Base-by-base conservation (phyloP, 345 rosid species). In the Moringa oleifera region DNA sequence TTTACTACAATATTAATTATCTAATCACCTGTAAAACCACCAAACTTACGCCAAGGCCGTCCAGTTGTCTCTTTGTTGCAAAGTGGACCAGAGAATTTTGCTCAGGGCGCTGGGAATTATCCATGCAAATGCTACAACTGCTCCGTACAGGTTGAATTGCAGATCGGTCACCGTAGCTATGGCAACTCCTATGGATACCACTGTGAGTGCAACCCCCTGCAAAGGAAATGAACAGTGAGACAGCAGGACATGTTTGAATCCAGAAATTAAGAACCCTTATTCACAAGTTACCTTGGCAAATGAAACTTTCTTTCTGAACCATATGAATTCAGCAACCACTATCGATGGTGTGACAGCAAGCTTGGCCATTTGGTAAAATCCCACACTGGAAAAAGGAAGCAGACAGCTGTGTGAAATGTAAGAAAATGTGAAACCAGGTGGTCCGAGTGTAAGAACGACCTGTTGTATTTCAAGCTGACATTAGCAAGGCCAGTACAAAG, bases 311-410 rank as follows among this genome's bases (percentile, higher is more conserved):
- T 88, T 94, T 55, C 65, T 55, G 47, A 72, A 94, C 80, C 89
- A 85, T 64, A 90, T 71, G 71, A 90, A 94, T 65, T 94, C 97
- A 19, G 90, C 88, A 23, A 94, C 73, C 65, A 94, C 96, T 67
- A 94, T 88, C 19, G 99, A 88, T 13, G 99, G 99, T 0, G 96
- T 94, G 31, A 88, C 96, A 20, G 92, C 89, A 71, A 90, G 83
- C 85, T 94, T 90, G 17, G 95, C 88, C 96, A 94, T 94, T 80
- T 88, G 97, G 74, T 94, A 94, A 75, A 94, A 94, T 59, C 99
- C 95, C 55, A 94, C 93, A 67, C 99, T 94, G 71, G 0, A 33
- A 33, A 33, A 33, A 33, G 11, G 11, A 33, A 33, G 11, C 5
- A 41, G 21, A 55, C 10, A 24, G 61, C 13, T 5, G 46, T 28